Conservation (phyloP, 352 stramenopile species). For the Blastocystis sp. region DNA sequence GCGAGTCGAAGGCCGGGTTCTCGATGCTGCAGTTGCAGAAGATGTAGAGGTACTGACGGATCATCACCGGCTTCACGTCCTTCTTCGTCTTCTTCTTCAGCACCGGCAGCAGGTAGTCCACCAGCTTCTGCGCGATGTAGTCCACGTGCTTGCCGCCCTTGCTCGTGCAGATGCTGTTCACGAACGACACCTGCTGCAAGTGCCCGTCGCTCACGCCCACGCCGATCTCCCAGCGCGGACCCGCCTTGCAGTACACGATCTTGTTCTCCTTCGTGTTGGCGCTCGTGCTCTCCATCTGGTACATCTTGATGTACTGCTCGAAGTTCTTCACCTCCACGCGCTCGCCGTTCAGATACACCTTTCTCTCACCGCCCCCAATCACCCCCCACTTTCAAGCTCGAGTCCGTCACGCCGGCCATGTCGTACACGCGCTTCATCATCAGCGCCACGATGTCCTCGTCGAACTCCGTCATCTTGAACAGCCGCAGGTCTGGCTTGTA, state of each 20-base stretch:
- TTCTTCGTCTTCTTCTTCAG: slow-evolving; percentile 87
- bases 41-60: slow-evolving; percentile 91
- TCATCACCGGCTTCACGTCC: slow-evolving; percentile 86
- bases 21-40: slow-evolving; percentile 92
- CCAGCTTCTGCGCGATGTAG: slow-evolving; percentile 85
- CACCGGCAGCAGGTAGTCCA: slow-evolving; percentile 82
- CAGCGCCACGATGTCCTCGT: slow-evolving; percentile 87
- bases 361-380: slow-evolving; percentile 49
- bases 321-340: slow-evolving; percentile 87
- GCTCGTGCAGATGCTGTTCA: slow-evolving; percentile 93
- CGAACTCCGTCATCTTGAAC: slow-evolving; percentile 85
- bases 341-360: slow-evolving; percentile 89
- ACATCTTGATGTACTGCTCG: slow-evolving; percentile 87
- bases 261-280: slow-evolving; percentile 87
- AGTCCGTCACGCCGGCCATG: slow-evolving; percentile 88
- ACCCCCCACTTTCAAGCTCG: slow-evolving; percentile 73
- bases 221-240: slow-evolving; percentile 88
- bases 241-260: slow-evolving; percentile 79
- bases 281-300: slow-evolving; percentile 72
- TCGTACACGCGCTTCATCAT: slow-evolving; percentile 95
- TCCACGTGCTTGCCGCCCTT: slow-evolving; percentile 92
- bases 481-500: slow-evolving; percentile 89
- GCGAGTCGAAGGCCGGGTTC: slow-evolving; percentile 94
- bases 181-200: slow-evolving; percentile 92
- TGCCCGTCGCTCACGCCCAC: slow-evolving; percentile 85